Percentiles rank a stretch among this genome's conserved stretches.
These are phyloP conservation scores for Asclepias syriaca DNA, from an alignment of 257 asterid species.

Conservation along the genomic window DNA sequence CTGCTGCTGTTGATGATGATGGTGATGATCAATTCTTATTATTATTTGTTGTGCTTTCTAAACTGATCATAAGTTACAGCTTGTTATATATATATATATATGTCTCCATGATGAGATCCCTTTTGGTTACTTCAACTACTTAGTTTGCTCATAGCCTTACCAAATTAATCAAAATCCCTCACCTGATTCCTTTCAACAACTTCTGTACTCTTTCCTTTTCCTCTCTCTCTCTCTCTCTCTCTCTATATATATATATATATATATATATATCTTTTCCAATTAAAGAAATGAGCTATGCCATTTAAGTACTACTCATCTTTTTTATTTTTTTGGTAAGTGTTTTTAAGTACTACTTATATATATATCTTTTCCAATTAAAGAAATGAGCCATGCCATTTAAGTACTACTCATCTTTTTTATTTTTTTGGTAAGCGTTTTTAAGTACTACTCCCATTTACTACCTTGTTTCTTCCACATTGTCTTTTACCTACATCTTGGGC, in stretches of 20 bases:
- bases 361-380: background rate
- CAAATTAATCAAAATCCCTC: background rate
- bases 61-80: background rate
- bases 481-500: background rate
- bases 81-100: too few species aligned
- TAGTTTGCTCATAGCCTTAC: background rate
- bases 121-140: background rate
- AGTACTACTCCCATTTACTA: background rate
- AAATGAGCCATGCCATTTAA: constrained; percentile 7
- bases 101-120: background rate
- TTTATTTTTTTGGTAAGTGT: too few species aligned
- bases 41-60: background rate
- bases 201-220: background rate
- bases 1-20: background rate
- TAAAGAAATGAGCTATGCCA: constrained; percentile 10
- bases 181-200: constrained; percentile 1
- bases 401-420: background rate
- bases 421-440: too few species aligned
- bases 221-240: background rate
- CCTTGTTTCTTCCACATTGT: background rate
- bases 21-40: background rate
- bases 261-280: background rate
- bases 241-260: too few species aligned
- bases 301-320: background rate
- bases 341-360: background rate